Percentiles rank a stretch among this genome's conserved stretches.
phyloP scores from a whole-genome alignment of 768 basidiomycete species.

The Tubosaeta sp. region DNA sequence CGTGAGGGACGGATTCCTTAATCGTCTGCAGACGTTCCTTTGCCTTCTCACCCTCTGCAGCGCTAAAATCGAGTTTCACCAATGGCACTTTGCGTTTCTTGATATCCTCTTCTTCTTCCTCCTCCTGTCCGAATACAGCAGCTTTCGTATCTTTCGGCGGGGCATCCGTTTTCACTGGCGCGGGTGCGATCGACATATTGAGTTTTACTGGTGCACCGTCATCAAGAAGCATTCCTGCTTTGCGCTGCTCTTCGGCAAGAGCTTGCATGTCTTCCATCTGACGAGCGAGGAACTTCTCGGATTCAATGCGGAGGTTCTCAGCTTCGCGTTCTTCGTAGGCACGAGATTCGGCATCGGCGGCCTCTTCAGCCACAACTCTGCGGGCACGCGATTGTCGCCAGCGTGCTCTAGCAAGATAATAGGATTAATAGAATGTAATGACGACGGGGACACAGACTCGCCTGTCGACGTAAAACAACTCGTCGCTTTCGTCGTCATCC shows the following conservation, averaged over 20 bases:
- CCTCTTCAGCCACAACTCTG: constrained; percentile 71
- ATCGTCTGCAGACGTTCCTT: constrained; percentile 80
- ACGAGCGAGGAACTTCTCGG: constrained; percentile 87
- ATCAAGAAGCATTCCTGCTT: constrained; percentile 85
- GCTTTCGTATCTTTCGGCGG: constrained; percentile 45
- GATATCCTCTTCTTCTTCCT: constrained; percentile 79
- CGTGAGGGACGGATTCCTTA: constrained; percentile 64
- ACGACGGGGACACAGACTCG: constrained; percentile 32
- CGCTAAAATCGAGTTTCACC: constrained; percentile 88
- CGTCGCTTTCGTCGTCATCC: constrained; percentile 92
- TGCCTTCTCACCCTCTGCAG: constrained; percentile 76
- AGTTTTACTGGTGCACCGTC: constrained; percentile 89
- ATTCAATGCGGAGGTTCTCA: constrained; percentile 83
- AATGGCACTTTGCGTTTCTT: constrained; percentile 82
- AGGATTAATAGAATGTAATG: background rate
- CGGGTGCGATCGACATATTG: constrained; percentile 64
- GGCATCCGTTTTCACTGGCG: constrained; percentile 44
- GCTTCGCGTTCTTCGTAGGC: constrained; percentile 80
- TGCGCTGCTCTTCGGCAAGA: constrained; percentile 84
- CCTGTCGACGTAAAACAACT: constrained; percentile 91
- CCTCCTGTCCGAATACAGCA: constrained; percentile 72
- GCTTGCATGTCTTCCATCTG: constrained; percentile 97
- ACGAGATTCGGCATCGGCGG: constrained; percentile 79
- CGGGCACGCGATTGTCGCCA: constrained; percentile 81
- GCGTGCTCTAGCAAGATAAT: constrained; percentile 46